These are phyloP conservation scores for Cordyceps javanica DNA, from an alignment of 2,329 filamentous ascomycete species.

Conservation along the genomic window DNA sequence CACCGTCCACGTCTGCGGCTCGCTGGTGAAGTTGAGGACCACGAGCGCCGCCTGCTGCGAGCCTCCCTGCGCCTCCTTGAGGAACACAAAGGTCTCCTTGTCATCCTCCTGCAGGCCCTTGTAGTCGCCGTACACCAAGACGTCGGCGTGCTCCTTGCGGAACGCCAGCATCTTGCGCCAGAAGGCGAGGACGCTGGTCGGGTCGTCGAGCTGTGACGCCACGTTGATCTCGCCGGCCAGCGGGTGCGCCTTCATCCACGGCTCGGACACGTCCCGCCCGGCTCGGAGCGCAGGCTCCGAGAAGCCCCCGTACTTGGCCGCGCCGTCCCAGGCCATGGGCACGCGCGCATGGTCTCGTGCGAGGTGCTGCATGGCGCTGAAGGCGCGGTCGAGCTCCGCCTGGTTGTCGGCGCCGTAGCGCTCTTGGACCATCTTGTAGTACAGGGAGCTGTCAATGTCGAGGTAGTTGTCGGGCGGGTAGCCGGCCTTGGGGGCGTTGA, in stretches of 20 bases:
- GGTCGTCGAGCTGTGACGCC: constrained; percentile 41
- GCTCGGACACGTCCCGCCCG: constrained; percentile 21
- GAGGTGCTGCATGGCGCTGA: constrained; percentile 27
- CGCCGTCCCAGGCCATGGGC: constrained; percentile 57
- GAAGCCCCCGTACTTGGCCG: constrained; percentile 27
- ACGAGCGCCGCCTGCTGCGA: constrained; percentile 22
- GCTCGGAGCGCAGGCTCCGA: constrained; percentile 29
- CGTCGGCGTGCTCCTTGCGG: constrained; percentile 25
- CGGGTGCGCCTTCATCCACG: constrained; percentile 30
- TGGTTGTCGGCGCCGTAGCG: constrained; percentile 22
- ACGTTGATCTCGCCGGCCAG: constrained; percentile 45
- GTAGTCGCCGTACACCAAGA: constrained; percentile 31
- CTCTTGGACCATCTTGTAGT: constrained; percentile 26
- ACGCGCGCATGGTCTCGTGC: constrained; percentile 58
- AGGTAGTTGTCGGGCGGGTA: constrained; percentile 51
- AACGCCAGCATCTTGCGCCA: constrained; percentile 27
- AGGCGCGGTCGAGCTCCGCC: constrained; percentile 30
- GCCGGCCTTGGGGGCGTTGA: constrained; percentile 53
- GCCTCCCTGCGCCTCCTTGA: constrained; percentile 23
- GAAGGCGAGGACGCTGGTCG: constrained; percentile 28
- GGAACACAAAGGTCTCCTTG: constrained; percentile 22
- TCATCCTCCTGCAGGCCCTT: constrained; percentile 20
- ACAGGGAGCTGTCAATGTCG: constrained; percentile 43
- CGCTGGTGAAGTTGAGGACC: constrained; percentile 27
- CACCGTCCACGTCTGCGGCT: constrained; percentile 21